Conservation (phyloP, 2,329 filamentous ascomycete genomes). For the Diaporthe citriasiana region DNA sequence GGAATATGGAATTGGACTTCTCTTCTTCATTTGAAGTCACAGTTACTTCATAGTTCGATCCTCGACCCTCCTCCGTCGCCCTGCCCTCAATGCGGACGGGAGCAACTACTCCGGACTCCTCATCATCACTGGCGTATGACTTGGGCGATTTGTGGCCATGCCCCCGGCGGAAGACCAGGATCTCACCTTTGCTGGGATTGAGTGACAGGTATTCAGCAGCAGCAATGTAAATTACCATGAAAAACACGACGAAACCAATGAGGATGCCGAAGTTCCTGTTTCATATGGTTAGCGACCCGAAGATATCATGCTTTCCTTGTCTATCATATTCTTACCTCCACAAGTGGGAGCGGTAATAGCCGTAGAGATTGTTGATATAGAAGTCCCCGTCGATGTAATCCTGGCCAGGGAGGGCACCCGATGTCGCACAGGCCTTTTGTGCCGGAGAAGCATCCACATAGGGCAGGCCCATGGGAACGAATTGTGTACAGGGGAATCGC, state of each 20-base stretch:
- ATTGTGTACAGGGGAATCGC: constrained; percentile 66
- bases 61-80: constrained; percentile 53
- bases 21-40: neutral
- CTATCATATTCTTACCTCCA: constrained; percentile 67
- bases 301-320: neutral
- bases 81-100: constrained; percentile 61
- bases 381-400: constrained; percentile 68
- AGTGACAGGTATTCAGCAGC: constrained; percentile 75
- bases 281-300: neutral
- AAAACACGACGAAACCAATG: constrained; percentile 73
- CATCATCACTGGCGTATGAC: constrained; percentile 73
- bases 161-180: constrained; percentile 80
- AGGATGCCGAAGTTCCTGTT: constrained; percentile 75
- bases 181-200: constrained; percentile 81
- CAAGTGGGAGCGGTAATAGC: constrained; percentile 70
- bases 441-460: constrained; percentile 54
- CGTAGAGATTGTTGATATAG: constrained; percentile 68
- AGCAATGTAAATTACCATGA: constrained; percentile 73
- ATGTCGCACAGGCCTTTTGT: constrained; percentile 69
- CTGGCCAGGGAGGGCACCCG: constrained; percentile 70
- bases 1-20: constrained; percentile 33
- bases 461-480: constrained; percentile 58
- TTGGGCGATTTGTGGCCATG: constrained; percentile 70
- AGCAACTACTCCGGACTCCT: constrained; percentile 65
- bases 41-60: constrained; percentile 30